Evolutionary conservation across 208 protist genomes (phyloP), one percentile per base, ranked within the genome.

Genomic region (Leishmania lainsoni): DNA sequence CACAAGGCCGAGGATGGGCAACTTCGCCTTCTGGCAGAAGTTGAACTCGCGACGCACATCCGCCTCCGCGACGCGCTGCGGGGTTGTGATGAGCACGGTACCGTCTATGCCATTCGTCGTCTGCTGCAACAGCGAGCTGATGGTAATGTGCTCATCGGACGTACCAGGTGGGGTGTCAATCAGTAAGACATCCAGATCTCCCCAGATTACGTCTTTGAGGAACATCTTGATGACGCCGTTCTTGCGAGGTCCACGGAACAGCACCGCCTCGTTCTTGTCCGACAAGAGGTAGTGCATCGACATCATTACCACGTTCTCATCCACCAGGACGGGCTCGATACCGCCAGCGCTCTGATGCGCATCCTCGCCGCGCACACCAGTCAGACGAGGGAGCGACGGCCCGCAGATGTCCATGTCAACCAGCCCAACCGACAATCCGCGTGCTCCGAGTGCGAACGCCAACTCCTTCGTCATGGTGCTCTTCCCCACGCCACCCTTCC

Each of bases 81-180:
- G 99, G 14, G 99, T 99, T 2, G 99, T 99, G 35, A 99, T 94
- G 45, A 99, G 87, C 59, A 99, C 88, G 9, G 97, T 97, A 52
- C 97, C 98, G 83, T 97, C 94, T 51, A 95, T 79, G 58, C 90
- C 90, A 71, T 91, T 91, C 66, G 85, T 89, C 14, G 87, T 86
- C 79, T 95, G 89, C 79, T 95, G 93, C 66, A 99, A 87, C 73
- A 99, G 95, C 42, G 96, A 94, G 66, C 94, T 94, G 56, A 98
- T 86, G 39, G 99, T 99, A 63, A 99, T 95, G 92, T 99, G 99
- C 91, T 99, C 99, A 88, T 99, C 99, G 16, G 98, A 99, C 10
- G 99, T 99, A 63, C 99, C 99, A 9, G 99, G 99, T 52, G 99
- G 99, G 22, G 99, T 99, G 89, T 99, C 99, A 70, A 99, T 94